Conservation (phyloP, 2,329 filamentous ascomycete species). For the Hypoxylon sp. region DNA sequence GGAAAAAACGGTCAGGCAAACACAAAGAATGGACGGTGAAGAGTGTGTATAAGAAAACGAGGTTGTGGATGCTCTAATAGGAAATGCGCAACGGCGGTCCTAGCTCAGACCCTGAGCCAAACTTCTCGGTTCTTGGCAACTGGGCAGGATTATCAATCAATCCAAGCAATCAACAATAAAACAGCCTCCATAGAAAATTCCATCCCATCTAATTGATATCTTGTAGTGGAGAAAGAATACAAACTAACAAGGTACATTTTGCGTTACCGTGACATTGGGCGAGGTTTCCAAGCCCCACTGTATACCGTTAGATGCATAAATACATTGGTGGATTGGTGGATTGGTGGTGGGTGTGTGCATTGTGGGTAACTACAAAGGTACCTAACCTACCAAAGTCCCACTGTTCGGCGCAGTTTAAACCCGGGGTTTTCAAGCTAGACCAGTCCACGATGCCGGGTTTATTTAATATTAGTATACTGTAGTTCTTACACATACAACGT, state of each 20-base stretch:
- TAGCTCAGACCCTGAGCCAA: slow-evolving; percentile 14
- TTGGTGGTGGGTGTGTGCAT: neutral
- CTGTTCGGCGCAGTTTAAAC: slow-evolving; percentile 2
- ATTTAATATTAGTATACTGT: neutral
- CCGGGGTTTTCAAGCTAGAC: slow-evolving; percentile 18
- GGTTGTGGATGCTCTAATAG: slow-evolving; percentile 29
- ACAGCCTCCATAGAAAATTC: slow-evolving; percentile 29
- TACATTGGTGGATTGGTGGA: neutral
- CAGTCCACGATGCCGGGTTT: slow-evolving; percentile 32
- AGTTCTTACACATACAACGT: neutral
- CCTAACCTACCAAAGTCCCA: neutral
- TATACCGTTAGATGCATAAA: slow-evolving; percentile 21
- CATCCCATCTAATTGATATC: slow-evolving; percentile 28
- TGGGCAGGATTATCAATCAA: slow-evolving; percentile 39
- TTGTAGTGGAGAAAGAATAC: slow-evolving; percentile 19
- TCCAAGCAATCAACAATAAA: slow-evolving; percentile 16
- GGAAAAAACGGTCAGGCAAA: neutral
- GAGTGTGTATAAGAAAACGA: slow-evolving; percentile 17
- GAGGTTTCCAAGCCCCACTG: slow-evolving; percentile 12
- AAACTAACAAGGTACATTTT: slow-evolving; percentile 23
- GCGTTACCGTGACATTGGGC: slow-evolving; percentile 34
- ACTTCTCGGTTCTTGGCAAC: slow-evolving; percentile 24
- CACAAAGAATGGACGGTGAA: slow-evolving; percentile 21
- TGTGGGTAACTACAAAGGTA: neutral
- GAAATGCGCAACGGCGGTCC: slow-evolving; percentile 11